A percentile compares a stretch with the other conserved stretches of the same genome.
phyloP scores from a whole-genome alignment of 306 rosid genomes.

The Malus sieversii region DNA sequence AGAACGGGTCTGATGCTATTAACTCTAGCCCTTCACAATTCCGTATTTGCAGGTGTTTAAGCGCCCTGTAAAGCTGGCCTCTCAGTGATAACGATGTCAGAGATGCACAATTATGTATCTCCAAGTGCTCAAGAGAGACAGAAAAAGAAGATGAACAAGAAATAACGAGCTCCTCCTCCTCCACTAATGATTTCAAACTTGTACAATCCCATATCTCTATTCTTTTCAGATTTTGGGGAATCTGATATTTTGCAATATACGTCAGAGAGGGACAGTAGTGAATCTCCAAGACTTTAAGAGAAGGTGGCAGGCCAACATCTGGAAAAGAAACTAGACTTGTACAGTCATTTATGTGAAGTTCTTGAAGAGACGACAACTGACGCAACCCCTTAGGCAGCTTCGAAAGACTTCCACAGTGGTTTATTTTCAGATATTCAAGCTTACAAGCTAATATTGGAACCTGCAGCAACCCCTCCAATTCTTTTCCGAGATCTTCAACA shows the following conservation, averaged over 20 bases:
- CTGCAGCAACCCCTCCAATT: not conserved
- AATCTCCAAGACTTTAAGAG: not conserved
- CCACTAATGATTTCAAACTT: not conserved
- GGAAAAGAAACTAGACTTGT: not conserved
- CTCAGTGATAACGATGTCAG: not conserved
- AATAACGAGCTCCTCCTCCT: not conserved
- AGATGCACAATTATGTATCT: not conserved
- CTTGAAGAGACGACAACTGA: not conserved
- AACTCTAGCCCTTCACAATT: not conserved
- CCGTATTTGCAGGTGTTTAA: not conserved
- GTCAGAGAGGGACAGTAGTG: not conserved
- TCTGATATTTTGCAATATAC: not conserved
- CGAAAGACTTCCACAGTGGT: not conserved
- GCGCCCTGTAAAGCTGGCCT: not conserved
- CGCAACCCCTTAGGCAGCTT: not conserved
- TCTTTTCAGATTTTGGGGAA: not conserved
- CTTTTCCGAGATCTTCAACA: not conserved
- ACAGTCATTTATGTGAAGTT: not conserved
- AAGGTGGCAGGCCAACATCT: not conserved
- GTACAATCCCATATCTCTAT: rapidly evolving
- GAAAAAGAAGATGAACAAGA: not conserved
- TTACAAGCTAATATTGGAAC: not conserved
- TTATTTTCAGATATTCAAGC: not conserved
- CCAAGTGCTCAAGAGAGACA: not conserved
- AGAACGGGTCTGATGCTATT: not conserved